A percentile compares a stretch with the other conserved stretches of the same genome.
These are phyloP conservation scores for Fusarium penzigii DNA, from an alignment of 2,329 filamentous ascomycete genomes.

Conservation along the genomic window DNA sequence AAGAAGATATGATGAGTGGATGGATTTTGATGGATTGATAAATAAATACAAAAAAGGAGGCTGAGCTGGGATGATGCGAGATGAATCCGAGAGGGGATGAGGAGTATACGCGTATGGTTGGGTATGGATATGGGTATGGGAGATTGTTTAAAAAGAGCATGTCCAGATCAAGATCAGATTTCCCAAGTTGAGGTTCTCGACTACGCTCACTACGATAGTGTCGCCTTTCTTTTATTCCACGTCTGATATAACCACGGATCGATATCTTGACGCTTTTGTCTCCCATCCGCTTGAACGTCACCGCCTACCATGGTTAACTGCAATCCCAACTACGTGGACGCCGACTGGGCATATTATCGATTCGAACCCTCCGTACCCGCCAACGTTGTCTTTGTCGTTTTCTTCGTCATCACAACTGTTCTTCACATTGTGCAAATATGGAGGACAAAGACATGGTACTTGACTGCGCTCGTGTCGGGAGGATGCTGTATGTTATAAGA, in stretches of 20 bases:
- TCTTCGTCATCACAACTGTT: slow-evolving; percentile 24
- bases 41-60: not conserved
- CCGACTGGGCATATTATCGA: slow-evolving; percentile 26
- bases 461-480: slow-evolving; percentile 25
- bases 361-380: slow-evolving; percentile 25
- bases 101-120: slow-evolving; percentile 5
- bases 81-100: slow-evolving; percentile 1
- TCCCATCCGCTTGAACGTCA: not conserved
- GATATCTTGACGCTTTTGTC: not conserved
- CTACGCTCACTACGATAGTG: too few relatives aligned
- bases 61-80: slow-evolving; percentile 2
- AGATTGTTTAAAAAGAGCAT: not conserved
- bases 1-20: too few relatives aligned
- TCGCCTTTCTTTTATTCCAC: not conserved
- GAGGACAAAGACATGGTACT: slow-evolving; percentile 28
- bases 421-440: slow-evolving; percentile 26
- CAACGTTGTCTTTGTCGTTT: slow-evolving; percentile 23
- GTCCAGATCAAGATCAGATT: too few relatives aligned
- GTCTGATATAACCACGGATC: not conserved
- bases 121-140: not conserved
- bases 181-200: too few relatives aligned
- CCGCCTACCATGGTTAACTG: slow-evolving; percentile 13
- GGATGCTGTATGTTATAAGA: slow-evolving; percentile 20
- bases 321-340: slow-evolving; percentile 24
- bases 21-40: too few relatives aligned